Evolutionary conservation across 2,329 filamentous ascomycete species (phyloP).

Genomic region (Cylindrodendrum hubeiense): DNA sequence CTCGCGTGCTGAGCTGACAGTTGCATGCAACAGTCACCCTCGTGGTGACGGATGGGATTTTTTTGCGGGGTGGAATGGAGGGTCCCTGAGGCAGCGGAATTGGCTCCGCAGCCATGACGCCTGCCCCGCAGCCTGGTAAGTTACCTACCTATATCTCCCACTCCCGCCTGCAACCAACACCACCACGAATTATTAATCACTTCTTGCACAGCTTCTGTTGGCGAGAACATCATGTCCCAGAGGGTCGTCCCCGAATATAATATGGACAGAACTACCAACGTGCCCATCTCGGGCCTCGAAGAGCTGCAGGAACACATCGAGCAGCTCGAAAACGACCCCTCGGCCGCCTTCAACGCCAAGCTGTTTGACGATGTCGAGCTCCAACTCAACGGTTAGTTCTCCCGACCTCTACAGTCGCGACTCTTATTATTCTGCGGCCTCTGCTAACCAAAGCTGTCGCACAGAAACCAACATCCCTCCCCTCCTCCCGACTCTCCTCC

Average conservation of each 20-base stretch:
- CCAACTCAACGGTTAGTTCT: conserved; percentile 63
- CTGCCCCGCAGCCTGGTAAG: conserved; percentile 22
- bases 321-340: conserved; percentile 59
- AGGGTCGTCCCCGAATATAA: conserved; percentile 53
- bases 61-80: conserved; percentile 38
- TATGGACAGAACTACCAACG: conserved; percentile 46
- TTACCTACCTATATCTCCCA: not conserved
- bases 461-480: conserved; percentile 65
- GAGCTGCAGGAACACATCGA: conserved; percentile 68
- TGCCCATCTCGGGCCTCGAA: conserved; percentile 62
- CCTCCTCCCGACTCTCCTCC: conserved; percentile 66
- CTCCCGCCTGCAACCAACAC: not conserved
- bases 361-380: conserved; percentile 71
- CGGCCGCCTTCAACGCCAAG: conserved; percentile 57
- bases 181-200: not conserved
- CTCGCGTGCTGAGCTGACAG: not conserved
- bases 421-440: not conserved
- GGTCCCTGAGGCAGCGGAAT: conserved; percentile 23
- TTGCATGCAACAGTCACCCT: not conserved
- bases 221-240: conserved; percentile 40
- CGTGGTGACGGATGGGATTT: conserved; percentile 25
- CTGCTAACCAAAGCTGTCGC: not conserved
- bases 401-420: not conserved
- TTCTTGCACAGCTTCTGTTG: not conserved
- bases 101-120: conserved; percentile 25